Conservation (phyloP, 169 alveolate species). For the Nephromyces sp. region DNA sequence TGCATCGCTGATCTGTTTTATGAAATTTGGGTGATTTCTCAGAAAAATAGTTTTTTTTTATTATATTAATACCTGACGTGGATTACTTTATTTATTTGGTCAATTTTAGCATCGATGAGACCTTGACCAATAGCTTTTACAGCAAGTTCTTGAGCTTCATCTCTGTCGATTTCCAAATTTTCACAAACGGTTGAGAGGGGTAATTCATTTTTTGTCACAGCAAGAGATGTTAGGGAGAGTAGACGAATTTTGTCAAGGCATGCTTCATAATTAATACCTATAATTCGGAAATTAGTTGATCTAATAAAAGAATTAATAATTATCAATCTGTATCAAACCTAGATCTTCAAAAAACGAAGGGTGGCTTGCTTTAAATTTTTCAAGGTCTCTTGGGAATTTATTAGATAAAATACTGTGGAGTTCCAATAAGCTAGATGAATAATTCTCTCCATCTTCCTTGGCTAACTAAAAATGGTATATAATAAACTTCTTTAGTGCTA, state of each 20-base stretch:
- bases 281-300: neutral
- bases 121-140: slow-evolving; percentile 36
- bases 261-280: slow-evolving; percentile 25
- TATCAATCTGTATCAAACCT: neutral
- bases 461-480: no score
- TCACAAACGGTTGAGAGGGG: slow-evolving; percentile 5
- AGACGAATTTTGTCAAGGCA: slow-evolving; percentile 30
- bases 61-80: slow-evolving; percentile 14
- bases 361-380: neutral
- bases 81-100: slow-evolving; percentile 20
- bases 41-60: neutral
- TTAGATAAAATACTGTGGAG: no score
- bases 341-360: slow-evolving; percentile 8
- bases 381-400: slow-evolving; percentile 15
- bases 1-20: slow-evolving; percentile 21
- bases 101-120: slow-evolving; percentile 34
- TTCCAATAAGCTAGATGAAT: neutral
- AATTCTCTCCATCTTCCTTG: slow-evolving; percentile 5
- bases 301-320: neutral
- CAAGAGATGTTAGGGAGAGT: slow-evolving; percentile 33
- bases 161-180: slow-evolving; percentile 3
- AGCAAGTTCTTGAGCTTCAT: slow-evolving; percentile 24
- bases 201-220: slow-evolving; percentile 8
- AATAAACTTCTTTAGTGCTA: no score
- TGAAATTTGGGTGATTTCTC: neutral